Evolutionary conservation across 352 stramenopile species (phyloP).

Genomic region (Bremia lactucae): DNA sequence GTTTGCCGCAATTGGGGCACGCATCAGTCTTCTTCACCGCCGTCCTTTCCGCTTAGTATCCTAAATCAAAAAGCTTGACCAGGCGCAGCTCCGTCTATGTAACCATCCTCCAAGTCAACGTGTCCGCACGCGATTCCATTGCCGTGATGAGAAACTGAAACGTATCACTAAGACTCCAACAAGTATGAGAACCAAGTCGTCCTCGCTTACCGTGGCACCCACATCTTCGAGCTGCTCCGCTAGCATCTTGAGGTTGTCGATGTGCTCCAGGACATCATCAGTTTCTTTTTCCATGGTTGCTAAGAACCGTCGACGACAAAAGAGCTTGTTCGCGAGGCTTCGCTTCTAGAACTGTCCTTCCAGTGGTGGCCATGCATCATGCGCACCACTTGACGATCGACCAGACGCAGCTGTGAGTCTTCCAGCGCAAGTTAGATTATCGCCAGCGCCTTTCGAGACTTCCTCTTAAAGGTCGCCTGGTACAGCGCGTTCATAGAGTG

Average conservation of each 20-base stretch:
- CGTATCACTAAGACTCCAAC: background rate
- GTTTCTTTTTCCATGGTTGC: background rate
- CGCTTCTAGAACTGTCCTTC: background rate
- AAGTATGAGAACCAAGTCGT: background rate
- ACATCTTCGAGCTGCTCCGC: background rate
- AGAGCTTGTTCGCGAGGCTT: background rate
- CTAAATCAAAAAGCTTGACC: background rate
- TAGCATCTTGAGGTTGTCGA: background rate
- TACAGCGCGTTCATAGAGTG: background rate
- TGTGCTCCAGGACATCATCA: background rate
- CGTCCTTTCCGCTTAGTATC: background rate
- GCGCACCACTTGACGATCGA: background rate
- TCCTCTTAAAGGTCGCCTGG: background rate
- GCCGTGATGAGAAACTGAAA: background rate
- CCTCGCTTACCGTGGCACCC: background rate
- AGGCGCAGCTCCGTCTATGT: background rate
- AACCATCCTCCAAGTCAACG: background rate
- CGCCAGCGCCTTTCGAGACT: background rate
- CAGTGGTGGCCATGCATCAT: background rate
- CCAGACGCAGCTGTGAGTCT: background rate
- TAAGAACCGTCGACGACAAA: background rate
- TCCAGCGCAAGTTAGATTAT: background rate
- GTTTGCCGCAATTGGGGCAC: background rate
- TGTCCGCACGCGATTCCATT: background rate
- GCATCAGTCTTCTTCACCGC: background rate